These are phyloP conservation scores for Xylariaceae sp. DNA, from an alignment of 2,329 filamentous ascomycete genomes.

Conservation along the genomic window DNA sequence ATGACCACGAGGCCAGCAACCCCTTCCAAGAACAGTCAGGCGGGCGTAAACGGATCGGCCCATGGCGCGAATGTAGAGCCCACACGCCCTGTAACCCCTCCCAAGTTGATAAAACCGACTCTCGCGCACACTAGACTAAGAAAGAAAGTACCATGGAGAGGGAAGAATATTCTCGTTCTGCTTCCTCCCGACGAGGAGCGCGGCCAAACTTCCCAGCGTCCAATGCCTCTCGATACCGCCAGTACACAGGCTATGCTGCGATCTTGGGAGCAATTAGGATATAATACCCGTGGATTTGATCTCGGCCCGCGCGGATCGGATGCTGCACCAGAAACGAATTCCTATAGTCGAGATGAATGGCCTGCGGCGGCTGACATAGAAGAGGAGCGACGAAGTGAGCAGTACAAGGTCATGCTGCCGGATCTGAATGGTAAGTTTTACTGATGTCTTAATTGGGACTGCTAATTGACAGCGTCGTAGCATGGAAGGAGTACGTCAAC, in stretches of 20 bases:
- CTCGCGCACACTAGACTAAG: conserved; percentile 49
- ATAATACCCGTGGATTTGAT: conserved; percentile 64
- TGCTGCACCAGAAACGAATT: conserved; percentile 37
- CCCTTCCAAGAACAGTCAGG: conserved; percentile 31
- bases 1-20: conserved; percentile 30
- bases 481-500: conserved; percentile 71
- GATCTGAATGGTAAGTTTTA: conserved; percentile 54
- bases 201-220: conserved; percentile 50
- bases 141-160: conserved; percentile 70
- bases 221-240: conserved; percentile 48
- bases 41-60: conserved; percentile 28
- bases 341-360: conserved; percentile 65
- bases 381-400: conserved; percentile 47
- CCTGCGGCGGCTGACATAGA: conserved; percentile 56
- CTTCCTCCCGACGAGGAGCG: conserved; percentile 64
- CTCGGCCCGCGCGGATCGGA: conserved; percentile 39
- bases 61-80: conserved; percentile 21
- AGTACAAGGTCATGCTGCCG: conserved; percentile 62
- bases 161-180: conserved; percentile 67
- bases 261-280: conserved; percentile 65
- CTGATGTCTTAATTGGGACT: conserved; percentile 1
- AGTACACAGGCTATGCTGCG: conserved; percentile 58
- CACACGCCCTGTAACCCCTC: conserved; percentile 26
- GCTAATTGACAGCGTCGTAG: conserved; percentile 30
- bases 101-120: conserved; percentile 34